A percentile compares a stretch with the other conserved stretches of the same genome.
phyloP scores from a whole-genome alignment of 306 rosid species.

The Fragaria vesca region DNA sequence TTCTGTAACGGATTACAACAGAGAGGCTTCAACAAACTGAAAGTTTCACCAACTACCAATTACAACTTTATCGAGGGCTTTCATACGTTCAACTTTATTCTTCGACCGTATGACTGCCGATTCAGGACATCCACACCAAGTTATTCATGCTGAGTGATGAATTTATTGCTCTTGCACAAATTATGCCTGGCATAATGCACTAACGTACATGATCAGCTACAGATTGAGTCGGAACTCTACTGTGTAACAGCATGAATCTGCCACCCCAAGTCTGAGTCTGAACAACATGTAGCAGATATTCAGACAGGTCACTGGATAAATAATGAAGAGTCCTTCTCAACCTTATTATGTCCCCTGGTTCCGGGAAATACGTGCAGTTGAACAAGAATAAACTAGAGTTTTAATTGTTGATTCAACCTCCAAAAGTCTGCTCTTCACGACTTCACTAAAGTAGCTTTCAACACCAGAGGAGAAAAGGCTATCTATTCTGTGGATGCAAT shows the following conservation, averaged over 20 bases:
- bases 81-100: neutral
- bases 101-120: too few relatives aligned
- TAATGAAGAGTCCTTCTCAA: neutral
- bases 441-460: neutral
- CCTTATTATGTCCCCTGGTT: neutral
- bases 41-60: neutral
- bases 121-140: too few relatives aligned
- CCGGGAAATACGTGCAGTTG: neutral
- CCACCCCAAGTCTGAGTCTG: neutral
- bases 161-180: neutral
- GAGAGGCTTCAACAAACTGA: neutral
- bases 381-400: neutral
- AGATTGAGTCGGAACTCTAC: neutral
- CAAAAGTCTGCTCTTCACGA: neutral
- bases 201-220: neutral
- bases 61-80: neutral
- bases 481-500: neutral
- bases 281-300: neutral
- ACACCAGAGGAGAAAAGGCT: neutral
- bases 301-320: neutral
- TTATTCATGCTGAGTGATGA: neutral
- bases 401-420: neutral
- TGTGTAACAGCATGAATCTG: neutral
- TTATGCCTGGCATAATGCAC: neutral
- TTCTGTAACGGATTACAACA: neutral